Base-by-base conservation (phyloP, 2,329 filamentous ascomycete species). In the Aspergillus aculeatinus region DNA sequence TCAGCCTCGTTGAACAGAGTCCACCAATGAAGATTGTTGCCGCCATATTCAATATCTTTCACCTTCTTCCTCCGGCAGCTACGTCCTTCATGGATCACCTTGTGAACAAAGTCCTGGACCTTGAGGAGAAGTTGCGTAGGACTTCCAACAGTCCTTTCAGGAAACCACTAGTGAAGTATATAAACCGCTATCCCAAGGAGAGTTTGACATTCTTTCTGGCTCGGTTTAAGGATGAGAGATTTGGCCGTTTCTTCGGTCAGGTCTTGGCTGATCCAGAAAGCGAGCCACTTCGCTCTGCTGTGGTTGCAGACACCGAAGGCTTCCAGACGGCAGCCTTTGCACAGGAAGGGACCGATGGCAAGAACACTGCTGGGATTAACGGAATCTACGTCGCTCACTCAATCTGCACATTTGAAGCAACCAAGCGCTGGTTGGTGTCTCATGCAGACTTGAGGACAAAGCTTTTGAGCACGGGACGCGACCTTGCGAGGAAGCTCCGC, bases 21-120 rank as follows among this genome's bases (percentile, higher is more conserved):
- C 85, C 86, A 14, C 88, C 91, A 67, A 96, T 99, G 89, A 96
- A 95, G 78, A 90, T 98, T 51, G 92, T 98, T 42, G 90, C 92
- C 2, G 91, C 94, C 0, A 96, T 98, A 57, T 89, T 99, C 74
- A 95, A 96, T 71, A 94, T 99, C 59, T 99, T 99, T 75, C 93
- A 98, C 73, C 83, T 99, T n/a, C 82, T 99, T 4, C 95, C 96
- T 0, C 85, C 91, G 0, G 92, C 92, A 10, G 96, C 96, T 1
- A 91, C 93, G 61, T 87, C 89, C 16, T 99, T 99, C 74, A 92
- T 98, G 76, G 91, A 93, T 62, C 87, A 90, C 31, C 84, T 99
- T 48, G 91, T 98, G 52, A 90, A 96, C 66, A 91, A 90, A 55
- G 91, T 96, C n/a, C 81, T 99, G 58, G 89, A 92, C 48, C 82